These are phyloP conservation scores for Pseudogymnoascus sp. DNA, from an alignment of 2,329 filamentous ascomycete species.

Conservation along the genomic window DNA sequence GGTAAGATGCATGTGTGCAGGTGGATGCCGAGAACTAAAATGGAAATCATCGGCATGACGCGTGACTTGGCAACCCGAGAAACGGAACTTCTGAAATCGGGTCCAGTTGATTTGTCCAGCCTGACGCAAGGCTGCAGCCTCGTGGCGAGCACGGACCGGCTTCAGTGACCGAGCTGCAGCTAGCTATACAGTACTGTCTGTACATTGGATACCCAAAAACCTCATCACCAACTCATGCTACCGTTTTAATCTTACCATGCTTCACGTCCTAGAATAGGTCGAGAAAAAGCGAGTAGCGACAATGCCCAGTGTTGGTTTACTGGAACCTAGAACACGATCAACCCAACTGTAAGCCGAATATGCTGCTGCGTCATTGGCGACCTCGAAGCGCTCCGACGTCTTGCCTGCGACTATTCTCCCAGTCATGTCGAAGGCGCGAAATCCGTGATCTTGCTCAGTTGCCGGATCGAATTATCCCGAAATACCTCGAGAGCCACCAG, in stretches of 20 bases:
- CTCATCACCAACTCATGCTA: not conserved
- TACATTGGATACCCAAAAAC: not conserved
- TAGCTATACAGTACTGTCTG: not conserved
- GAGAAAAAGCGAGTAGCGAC: not conserved
- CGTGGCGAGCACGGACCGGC: not conserved
- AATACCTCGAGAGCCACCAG: constrained; percentile 53
- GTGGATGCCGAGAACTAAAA: not conserved
- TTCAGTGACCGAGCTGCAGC: not conserved
- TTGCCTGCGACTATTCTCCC: constrained; percentile 1
- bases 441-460: constrained; percentile 45
- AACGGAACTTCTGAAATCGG: not conserved
- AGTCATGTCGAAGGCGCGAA: constrained; percentile 31
- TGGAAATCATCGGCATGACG: constrained; percentile 4
- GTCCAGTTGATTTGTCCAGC: not conserved
- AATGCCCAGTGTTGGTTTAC: not conserved
- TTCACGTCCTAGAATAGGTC: not conserved
- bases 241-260: not conserved
- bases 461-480: constrained; percentile 51
- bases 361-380: constrained; percentile 1
- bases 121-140: constrained; percentile 1
- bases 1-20: not conserved
- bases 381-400: not conserved
- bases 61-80: constrained; percentile 5
- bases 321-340: not conserved
- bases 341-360: not conserved